Evolutionary conservation across 768 basidiomycete species (phyloP).

Genomic region (Dacryopinax primogenitus): DNA sequence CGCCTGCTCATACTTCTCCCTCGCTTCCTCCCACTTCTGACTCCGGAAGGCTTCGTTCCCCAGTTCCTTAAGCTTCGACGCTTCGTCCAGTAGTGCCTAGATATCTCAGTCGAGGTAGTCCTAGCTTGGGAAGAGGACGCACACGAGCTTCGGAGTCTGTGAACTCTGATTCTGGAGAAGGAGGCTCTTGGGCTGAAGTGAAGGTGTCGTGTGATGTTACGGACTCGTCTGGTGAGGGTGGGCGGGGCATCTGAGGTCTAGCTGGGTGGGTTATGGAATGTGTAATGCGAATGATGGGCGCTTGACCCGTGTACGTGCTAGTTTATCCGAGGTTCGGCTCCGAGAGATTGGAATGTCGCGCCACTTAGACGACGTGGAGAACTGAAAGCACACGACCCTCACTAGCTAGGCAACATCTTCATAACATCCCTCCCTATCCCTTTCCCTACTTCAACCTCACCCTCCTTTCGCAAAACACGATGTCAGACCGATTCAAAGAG

Average conservation of each 20-base stretch:
- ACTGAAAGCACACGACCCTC: background rate
- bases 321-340: too few species aligned
- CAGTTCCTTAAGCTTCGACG: slow-evolving; percentile 53
- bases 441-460: background rate
- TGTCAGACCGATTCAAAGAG: slow-evolving; percentile 86
- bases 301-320: too few species aligned
- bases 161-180: background rate
- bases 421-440: background rate
- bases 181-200: background rate
- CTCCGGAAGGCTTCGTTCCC: slow-evolving; percentile 65
- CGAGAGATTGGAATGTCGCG: too few species aligned
- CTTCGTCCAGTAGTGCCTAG: slow-evolving; percentile 38
- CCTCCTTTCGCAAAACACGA: slow-evolving; percentile 22
- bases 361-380: background rate
- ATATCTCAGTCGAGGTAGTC: background rate
- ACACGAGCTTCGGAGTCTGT: background rate
- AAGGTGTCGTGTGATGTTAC: background rate
- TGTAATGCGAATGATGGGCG: too few species aligned
- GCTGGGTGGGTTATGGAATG: too few species aligned
- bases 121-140: background rate
- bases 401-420: background rate
- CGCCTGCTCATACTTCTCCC: slow-evolving; percentile 54
- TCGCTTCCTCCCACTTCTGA: slow-evolving; percentile 53
- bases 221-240: background rate
- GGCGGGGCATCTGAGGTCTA: background rate